These are phyloP conservation scores for Zygoascus flipseniorum DNA, from an alignment of 805 yeast genomes.

Conservation along the genomic window DNA sequence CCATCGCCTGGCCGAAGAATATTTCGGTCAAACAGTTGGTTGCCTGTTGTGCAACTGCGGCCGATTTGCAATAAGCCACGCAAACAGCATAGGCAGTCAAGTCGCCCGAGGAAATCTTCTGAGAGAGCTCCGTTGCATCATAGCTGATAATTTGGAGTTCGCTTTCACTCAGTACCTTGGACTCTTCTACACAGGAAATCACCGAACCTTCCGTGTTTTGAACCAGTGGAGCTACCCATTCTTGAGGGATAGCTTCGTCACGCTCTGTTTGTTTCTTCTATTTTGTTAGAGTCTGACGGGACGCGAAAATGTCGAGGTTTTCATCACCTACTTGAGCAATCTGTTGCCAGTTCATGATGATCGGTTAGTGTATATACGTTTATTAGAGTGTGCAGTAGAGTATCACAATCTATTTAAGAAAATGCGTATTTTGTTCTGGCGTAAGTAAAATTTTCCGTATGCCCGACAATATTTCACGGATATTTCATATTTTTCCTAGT, in stretches of 20 bases:
- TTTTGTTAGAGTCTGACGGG: not conserved
- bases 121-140: constrained; percentile 25
- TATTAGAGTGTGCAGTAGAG: too few relatives aligned
- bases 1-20: constrained; percentile 51
- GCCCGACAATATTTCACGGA: too few relatives aligned
- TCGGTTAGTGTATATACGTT: too few relatives aligned
- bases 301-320: not conserved
- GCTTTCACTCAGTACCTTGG: constrained; percentile 2
- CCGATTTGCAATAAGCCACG: not conserved
- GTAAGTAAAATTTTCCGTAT: too few relatives aligned
- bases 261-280: constrained; percentile 32
- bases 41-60: constrained; percentile 42
- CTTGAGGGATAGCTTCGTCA: constrained; percentile 34
- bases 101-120: constrained; percentile 25
- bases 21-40: constrained; percentile 29
- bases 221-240: constrained; percentile 45
- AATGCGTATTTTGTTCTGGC: too few relatives aligned
- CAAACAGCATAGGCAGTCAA: not conserved
- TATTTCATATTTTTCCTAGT: too few relatives aligned
- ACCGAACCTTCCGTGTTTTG: constrained; percentile 23
- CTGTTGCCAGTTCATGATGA: not conserved
- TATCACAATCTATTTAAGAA: too few relatives aligned
- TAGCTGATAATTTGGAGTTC: constrained; percentile 3
- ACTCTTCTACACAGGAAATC: constrained; percentile 5
- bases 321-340: not conserved